Percentiles rank a stretch among this genome's conserved stretches.
phyloP scores from a whole-genome alignment of 768 basidiomycete species.

The Plicaturopsis crispa region DNA sequence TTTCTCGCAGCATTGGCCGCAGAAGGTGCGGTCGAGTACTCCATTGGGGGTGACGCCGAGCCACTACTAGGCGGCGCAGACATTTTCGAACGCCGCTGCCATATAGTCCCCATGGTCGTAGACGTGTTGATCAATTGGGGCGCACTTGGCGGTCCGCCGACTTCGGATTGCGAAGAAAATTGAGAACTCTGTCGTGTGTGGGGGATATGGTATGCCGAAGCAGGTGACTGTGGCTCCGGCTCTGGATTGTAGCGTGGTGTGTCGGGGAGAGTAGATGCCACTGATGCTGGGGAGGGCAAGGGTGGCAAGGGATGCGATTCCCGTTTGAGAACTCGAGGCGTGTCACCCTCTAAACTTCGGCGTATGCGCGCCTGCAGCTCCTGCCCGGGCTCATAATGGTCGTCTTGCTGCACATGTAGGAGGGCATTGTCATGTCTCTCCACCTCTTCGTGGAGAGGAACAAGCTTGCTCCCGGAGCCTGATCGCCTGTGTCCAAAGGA shows the following conservation, averaged over 20 bases:
- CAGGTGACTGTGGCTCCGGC: slow-evolving; percentile 41
- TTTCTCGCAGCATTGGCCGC: slow-evolving; percentile 20
- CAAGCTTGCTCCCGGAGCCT: slow-evolving; percentile 50
- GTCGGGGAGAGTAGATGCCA: slow-evolving; percentile 22
- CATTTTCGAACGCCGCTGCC: slow-evolving; percentile 56
- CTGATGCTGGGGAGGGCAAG: slow-evolving; percentile 41
- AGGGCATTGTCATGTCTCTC: slow-evolving; percentile 26
- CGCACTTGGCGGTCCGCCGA: no score
- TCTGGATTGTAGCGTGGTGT: slow-evolving; percentile 23
- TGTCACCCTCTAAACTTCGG: no score
- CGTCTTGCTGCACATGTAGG: slow-evolving; percentile 15
- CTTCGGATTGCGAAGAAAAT: slow-evolving; percentile 20
- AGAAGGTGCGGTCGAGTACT: slow-evolving; percentile 11
- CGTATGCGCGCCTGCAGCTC: slow-evolving; percentile 21
- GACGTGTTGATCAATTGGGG: slow-evolving; percentile 49
- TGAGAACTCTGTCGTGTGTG: slow-evolving; percentile 8
- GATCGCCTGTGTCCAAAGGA: slow-evolving; percentile 47
- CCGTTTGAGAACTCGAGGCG: slow-evolving; percentile 32
- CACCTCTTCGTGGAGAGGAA: slow-evolving; percentile 56
- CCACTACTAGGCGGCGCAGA: slow-evolving; percentile 54
- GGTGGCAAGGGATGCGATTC: slow-evolving; percentile 66
- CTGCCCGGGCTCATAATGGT: slow-evolving; percentile 22
- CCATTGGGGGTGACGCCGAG: slow-evolving; percentile 38
- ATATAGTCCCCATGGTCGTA: slow-evolving; percentile 57
- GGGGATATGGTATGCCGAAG: slow-evolving; percentile 26